Evolutionary conservation across 306 rosid genomes (phyloP), one percentile per base, ranked within the genome.

Genomic region (Lotus japonicus): DNA sequence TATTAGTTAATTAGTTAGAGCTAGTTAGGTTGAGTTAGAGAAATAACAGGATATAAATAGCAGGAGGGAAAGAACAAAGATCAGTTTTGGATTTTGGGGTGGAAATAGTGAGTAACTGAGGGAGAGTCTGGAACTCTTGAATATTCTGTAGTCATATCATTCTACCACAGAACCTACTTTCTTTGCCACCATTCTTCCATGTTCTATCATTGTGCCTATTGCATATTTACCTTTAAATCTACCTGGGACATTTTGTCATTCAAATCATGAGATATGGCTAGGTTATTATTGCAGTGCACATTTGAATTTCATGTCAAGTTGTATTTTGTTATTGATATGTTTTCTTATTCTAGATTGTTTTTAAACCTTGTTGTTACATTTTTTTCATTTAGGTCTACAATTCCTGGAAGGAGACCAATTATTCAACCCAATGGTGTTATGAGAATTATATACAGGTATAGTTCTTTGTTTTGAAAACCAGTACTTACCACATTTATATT

Each of bases 331-430:
- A 52, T 39, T 46, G 4, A 39, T 57, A 53, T 38, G 9, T 49
- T 63, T 35, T 39, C 67, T 18, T 42, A 16, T 45, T 58, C 46
- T 26, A 39, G 60, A 66, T 71, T 21, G 23, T 79, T 54, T 16
- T 43, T 67, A 50, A 23, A 46, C 48, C 64, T 57, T 0, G 42
- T 33, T 44, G 39, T 5, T 45, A 4, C 31, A 28, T 17, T 43
- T 23, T 63, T 19, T 49, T 13, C 11, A 5, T 78, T 52, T 72
- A 92, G 98, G 99, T 94, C 13, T 94, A 84, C 76, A 82, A 58
- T 79, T 88, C 97, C n/a, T 94, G 99, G 99, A 94, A 84, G 78
- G 99, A 94, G 83, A 90, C 97, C 56, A 90, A 94, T 78, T 94
- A 68, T 83, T 94, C 99, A 53, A 86, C 97, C 4, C 99, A 94